These are phyloP conservation scores for Poa pratensis DNA, from an alignment of 176 grass and related monocot genomes.

Conservation along the genomic window DNA sequence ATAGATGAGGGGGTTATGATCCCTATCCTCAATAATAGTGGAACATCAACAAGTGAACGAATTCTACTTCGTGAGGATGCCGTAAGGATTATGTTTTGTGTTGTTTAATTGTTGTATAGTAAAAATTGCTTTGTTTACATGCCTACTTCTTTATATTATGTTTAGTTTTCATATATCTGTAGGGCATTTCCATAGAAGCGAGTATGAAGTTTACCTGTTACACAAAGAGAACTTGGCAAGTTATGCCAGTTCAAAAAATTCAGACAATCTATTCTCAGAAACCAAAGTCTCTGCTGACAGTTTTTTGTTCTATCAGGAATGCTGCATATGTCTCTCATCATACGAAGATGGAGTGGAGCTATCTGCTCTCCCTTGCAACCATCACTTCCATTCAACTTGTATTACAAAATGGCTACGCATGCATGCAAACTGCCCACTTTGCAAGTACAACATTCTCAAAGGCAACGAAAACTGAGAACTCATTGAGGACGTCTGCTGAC, in stretches of 20 bases:
- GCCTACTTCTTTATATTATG: background rate
- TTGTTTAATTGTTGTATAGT: background rate
- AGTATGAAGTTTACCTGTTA: background rate
- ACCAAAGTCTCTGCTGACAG: slow-evolving; percentile 12
- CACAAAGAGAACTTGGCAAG: background rate
- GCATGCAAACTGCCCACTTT: slow-evolving; percentile 86
- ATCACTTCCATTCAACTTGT: slow-evolving; percentile 86
- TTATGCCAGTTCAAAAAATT: background rate
- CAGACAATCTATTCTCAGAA: background rate
- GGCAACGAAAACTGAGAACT: slow-evolving; percentile 52
- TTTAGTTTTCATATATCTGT: background rate
- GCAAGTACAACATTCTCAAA: slow-evolving; percentile 98
- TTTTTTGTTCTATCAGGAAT: slow-evolving; percentile 59
- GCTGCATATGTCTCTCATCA: slow-evolving; percentile 78
- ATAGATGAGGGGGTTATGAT: slow-evolving; percentile 83
- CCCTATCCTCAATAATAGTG: slow-evolving; percentile 77
- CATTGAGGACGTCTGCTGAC: slow-evolving; percentile 41
- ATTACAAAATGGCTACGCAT: slow-evolving; percentile 86
- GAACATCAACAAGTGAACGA: slow-evolving; percentile 66
- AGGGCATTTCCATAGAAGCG: background rate
- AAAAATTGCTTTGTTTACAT: slow-evolving; percentile 14
- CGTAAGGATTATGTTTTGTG: slow-evolving; percentile 54
- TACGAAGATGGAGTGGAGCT: slow-evolving; percentile 78
- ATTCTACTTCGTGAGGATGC: slow-evolving; percentile 87
- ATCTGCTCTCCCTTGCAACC: slow-evolving; percentile 88